Conservation (phyloP, 139 green algal genomes). For the Asterochloris sp. region DNA sequence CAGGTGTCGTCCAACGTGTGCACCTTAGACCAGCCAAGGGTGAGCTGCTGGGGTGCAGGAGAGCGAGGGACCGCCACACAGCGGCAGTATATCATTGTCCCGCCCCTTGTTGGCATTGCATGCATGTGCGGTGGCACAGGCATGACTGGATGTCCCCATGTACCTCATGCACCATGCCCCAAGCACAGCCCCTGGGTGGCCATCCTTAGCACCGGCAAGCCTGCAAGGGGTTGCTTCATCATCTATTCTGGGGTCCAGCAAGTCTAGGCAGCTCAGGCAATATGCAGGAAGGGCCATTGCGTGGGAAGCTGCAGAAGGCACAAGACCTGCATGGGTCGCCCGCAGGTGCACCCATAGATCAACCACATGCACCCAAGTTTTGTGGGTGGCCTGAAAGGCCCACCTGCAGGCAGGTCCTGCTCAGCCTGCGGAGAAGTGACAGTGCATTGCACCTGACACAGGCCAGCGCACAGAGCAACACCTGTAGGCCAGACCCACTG, state of each 20-base stretch:
- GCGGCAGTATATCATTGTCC: neutral
- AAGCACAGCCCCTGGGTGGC: too few relatives aligned
- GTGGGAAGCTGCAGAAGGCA: neutral
- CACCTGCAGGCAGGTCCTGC: neutral
- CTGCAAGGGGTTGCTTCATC: too few relatives aligned
- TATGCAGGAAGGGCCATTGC: neutral
- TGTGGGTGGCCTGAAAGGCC: too few relatives aligned
- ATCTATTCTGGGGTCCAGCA: too few relatives aligned
- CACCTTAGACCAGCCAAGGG: neutral
- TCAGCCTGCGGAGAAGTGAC: too few relatives aligned
- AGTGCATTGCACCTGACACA: neutral
- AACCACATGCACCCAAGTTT: neutral
- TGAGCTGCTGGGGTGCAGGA: neutral
- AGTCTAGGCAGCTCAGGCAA: too few relatives aligned
- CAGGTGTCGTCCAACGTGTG: neutral
- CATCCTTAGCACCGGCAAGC: too few relatives aligned
- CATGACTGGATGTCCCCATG: neutral
- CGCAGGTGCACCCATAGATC: neutral
- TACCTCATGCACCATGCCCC: neutral
- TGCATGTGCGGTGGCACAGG: neutral
- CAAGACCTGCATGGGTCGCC: neutral
- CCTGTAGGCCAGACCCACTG: conserved; percentile 42
- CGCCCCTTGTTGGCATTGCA: neutral
- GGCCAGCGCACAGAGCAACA: neutral
- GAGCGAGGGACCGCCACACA: neutral